Evolutionary conservation across 345 rosid species (phyloP).

Genomic region (Xanthoceras sorbifolium): DNA sequence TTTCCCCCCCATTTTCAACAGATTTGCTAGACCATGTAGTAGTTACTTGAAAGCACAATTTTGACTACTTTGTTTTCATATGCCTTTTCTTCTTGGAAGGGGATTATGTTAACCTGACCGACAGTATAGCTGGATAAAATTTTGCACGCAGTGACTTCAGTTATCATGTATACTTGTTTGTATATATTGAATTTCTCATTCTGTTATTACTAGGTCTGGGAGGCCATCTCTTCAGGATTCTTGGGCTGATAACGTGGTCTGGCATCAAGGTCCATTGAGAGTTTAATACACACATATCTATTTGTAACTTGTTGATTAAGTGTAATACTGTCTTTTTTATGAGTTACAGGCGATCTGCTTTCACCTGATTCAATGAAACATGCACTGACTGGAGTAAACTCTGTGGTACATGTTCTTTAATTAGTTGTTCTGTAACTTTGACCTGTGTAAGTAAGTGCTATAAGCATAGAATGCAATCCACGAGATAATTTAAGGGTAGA

Average conservation of each 20-base stretch:
- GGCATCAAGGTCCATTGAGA: constrained; percentile 50
- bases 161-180: not conserved
- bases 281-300: not conserved
- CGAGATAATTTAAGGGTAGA: not conserved
- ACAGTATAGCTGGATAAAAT: no score
- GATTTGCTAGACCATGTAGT: not conserved
- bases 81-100: not conserved
- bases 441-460: not conserved
- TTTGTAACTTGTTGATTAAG: constrained; percentile 2
- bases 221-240: constrained; percentile 50
- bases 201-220: constrained; percentile 48
- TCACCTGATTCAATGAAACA: constrained; percentile 52
- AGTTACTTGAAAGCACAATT: not conserved
- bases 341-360: constrained; percentile 55
- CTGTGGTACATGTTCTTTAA: constrained; percentile 50
- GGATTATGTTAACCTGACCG: not conserved
- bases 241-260: constrained; percentile 54
- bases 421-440: constrained; percentile 3
- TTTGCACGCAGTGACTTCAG: no score
- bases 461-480: not conserved
- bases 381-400: constrained; percentile 51
- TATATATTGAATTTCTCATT: not conserved
- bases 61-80: not conserved
- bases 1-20: not conserved
- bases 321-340: not conserved